A percentile compares a stretch with the other conserved stretches of the same genome.
phyloP scores from a whole-genome alignment of 2,329 filamentous ascomycete species.

The Aspergillus tubingensis region DNA sequence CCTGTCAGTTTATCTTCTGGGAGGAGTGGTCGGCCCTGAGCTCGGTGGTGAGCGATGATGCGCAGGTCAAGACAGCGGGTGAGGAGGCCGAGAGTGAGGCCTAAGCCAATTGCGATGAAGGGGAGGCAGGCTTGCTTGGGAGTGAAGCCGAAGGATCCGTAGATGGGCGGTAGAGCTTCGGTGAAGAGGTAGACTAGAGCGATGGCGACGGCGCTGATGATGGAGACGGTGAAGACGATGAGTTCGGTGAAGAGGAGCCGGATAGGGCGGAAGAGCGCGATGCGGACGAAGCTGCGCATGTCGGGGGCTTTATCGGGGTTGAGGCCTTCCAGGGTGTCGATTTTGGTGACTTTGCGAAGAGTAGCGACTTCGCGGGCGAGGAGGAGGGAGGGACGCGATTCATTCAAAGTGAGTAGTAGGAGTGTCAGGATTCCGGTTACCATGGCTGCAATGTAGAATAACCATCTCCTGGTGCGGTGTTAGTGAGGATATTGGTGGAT shows the following conservation, averaged over 20 bases:
- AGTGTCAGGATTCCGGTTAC: conserved; percentile 38
- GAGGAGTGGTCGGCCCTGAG: conserved; percentile 24
- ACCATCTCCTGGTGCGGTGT: conserved; percentile 42
- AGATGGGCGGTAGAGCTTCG: conserved; percentile 34
- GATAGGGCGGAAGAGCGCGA: conserved; percentile 46
- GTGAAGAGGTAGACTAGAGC: conserved; percentile 49
- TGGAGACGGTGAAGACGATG: conserved; percentile 47
- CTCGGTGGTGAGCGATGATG: conserved; percentile 30
- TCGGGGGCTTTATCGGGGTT: conserved; percentile 46
- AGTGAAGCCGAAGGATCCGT: conserved; percentile 35
- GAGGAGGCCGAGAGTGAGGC: conserved; percentile 43
- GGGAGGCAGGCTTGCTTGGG: conserved; percentile 35
- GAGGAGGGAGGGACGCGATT: conserved; percentile 50
- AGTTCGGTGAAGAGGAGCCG: conserved; percentile 51
- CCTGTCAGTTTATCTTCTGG: conserved; percentile 53
- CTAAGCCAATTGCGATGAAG: conserved; percentile 43
- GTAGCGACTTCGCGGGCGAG: conserved; percentile 38
- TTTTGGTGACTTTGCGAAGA: conserved; percentile 30
- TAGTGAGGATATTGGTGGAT: neutral
- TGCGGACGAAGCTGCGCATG: conserved; percentile 39
- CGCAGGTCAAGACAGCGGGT: conserved; percentile 45
- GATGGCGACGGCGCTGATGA: conserved; percentile 48
- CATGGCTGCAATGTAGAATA: conserved; percentile 48
- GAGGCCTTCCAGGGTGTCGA: conserved; percentile 29
- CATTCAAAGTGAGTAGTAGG: conserved; percentile 42